Percentiles rank a stretch among this genome's conserved stretches.
Evolutionary conservation across 306 rosid genomes (phyloP).

Genomic region (Casuarina equisetifolia): DNA sequence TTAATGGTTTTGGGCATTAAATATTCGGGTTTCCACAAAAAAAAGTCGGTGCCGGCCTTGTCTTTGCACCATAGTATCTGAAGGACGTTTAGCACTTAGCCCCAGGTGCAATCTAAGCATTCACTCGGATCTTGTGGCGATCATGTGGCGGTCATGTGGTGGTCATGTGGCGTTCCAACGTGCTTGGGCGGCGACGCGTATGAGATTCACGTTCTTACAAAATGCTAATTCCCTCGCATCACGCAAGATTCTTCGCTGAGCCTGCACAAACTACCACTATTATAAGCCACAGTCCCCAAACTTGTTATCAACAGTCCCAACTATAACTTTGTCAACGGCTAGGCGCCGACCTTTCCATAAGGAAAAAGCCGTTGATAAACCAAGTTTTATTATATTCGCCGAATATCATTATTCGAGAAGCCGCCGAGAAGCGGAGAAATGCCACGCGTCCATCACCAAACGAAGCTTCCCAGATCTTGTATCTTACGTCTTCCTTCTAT

Average conservation of each 20-base stretch:
- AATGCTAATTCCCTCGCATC: neutral
- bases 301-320: too few species aligned
- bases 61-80: too few species aligned
- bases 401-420: neutral
- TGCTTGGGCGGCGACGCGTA: neutral
- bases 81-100: too few species aligned
- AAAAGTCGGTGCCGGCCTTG: too few species aligned
- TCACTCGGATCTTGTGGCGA: too few species aligned
- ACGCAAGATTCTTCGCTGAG: neutral
- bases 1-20: too few species aligned
- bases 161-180: neutral
- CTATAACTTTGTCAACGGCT: neutral
- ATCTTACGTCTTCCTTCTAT: neutral
- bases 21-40: too few species aligned
- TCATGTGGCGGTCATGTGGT: too few species aligned
- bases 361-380: neutral
- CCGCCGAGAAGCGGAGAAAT: neutral
- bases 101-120: too few species aligned
- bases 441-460: conserved; percentile 18
- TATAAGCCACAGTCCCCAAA: neutral
- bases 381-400: neutral
- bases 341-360: neutral
- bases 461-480: neutral
- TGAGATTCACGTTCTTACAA: neutral
- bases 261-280: neutral